phyloP scores from a whole-genome alignment of 2,329 filamentous ascomycete genomes.

The Fusarium globosum region DNA sequence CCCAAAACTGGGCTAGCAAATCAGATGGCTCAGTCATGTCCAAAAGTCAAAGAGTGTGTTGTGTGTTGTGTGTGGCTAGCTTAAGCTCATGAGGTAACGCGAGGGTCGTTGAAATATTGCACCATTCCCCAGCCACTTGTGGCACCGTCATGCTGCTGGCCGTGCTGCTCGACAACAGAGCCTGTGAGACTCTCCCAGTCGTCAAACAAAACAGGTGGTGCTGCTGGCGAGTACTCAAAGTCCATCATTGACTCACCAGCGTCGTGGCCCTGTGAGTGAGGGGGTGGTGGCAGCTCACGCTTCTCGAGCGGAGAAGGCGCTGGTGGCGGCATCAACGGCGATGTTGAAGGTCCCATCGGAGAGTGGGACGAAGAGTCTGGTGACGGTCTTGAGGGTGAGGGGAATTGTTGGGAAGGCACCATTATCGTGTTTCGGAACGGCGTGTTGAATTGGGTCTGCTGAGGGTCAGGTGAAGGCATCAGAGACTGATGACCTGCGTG shows the following conservation, averaged over 20 bases:
- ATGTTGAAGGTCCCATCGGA: conserved; percentile 48
- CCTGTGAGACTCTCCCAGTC: conserved; percentile 56
- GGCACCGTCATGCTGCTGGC: conserved; percentile 39
- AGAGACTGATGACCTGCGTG: conserved; percentile 45
- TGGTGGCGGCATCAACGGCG: conserved; percentile 46
- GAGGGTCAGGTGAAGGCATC: conserved; percentile 46
- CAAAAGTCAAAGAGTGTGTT: conserved; percentile 28
- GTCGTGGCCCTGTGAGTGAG: conserved; percentile 38
- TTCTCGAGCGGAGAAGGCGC: conserved; percentile 50
- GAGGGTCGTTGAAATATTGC: conserved; percentile 50
- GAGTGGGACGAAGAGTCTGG: conserved; percentile 50
- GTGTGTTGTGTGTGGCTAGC: conserved; percentile 6
- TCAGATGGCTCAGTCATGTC: conserved; percentile 33
- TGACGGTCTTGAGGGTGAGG: conserved; percentile 44
- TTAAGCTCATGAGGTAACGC: conserved; percentile 46
- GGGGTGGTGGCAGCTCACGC: conserved; percentile 51
- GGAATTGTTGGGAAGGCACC: conserved; percentile 48
- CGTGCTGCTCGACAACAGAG: conserved; percentile 49
- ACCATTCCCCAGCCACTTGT: conserved; percentile 49
- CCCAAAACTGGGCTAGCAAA: conserved; percentile 23
- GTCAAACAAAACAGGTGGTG: conserved; percentile 52
- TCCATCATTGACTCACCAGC: conserved; percentile 53
- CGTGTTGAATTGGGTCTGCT: conserved; percentile 45
- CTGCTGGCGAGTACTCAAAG: conserved; percentile 56
- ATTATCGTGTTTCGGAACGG: conserved; percentile 50